A percentile compares a stretch with the other conserved stretches of the same genome.
Conservation (phyloP, 192 early-diverging fungal genomes). For the Martensiomyces pterosporus region DNA sequence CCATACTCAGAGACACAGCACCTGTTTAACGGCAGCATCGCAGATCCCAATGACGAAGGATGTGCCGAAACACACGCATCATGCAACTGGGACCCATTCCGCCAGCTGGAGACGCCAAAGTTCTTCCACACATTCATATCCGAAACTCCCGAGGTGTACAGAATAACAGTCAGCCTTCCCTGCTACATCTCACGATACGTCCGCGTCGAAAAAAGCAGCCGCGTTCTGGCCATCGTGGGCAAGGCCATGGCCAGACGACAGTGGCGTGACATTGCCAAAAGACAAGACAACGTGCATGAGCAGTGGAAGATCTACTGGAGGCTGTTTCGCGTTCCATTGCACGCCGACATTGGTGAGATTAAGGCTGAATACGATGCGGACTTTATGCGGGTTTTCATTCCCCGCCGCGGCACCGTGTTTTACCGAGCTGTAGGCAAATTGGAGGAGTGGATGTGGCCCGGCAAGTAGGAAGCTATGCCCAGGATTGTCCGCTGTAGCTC, state of each 20-base stretch:
- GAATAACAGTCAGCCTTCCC: slow-evolving; percentile 15
- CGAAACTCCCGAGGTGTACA: slow-evolving; percentile 10
- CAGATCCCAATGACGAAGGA: neutral
- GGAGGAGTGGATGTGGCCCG: slow-evolving; percentile 13
- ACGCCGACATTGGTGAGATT: slow-evolving; percentile 12
- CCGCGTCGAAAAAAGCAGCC: slow-evolving; percentile 15
- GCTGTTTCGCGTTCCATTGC: slow-evolving; percentile 20
- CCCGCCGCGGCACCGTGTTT: neutral
- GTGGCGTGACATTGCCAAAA: slow-evolving; percentile 12
- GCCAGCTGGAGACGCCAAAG: slow-evolving; percentile 9
- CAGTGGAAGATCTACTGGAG: slow-evolving; percentile 37
- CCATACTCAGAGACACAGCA: slow-evolving; percentile 20
- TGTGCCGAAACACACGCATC: slow-evolving; percentile 16
- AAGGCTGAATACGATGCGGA: slow-evolving; percentile 18
- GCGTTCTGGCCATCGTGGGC: slow-evolving; percentile 27
- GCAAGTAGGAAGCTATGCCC: too few relatives aligned
- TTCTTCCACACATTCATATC: slow-evolving; percentile 31
- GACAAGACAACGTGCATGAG: slow-evolving; percentile 19
- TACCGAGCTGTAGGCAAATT: slow-evolving; percentile 14
- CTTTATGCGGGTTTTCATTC: slow-evolving; percentile 17
- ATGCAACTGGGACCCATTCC: slow-evolving; percentile 37
- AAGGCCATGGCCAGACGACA: slow-evolving; percentile 34
- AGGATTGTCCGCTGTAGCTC: too few relatives aligned
- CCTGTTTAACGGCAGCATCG: slow-evolving; percentile 27
- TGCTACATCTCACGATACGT: slow-evolving; percentile 32